Evolutionary conservation across 1,139 yeast genomes (phyloP).

Genomic region (Saccharomycopsis hybrid): DNA sequence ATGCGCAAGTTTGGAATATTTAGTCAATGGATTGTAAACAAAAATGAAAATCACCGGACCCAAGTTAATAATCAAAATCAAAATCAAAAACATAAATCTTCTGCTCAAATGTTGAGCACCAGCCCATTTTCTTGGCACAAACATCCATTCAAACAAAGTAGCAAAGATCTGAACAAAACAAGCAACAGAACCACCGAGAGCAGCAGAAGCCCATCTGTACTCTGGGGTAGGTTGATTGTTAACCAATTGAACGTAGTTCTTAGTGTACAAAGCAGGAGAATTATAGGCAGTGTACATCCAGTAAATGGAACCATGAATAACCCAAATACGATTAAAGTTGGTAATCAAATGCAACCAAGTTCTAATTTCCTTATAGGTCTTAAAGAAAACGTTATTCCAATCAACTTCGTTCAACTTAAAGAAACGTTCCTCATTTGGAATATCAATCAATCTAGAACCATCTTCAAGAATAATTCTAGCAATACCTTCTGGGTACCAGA

Average conservation of each 20-base stretch:
- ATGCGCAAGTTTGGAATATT: constrained; percentile 67
- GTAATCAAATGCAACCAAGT: constrained; percentile 96
- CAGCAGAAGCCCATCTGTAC: constrained; percentile 87
- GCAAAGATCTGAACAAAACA: constrained; percentile 76
- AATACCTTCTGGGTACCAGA: constrained; percentile 99
- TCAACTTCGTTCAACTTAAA: constrained; percentile 85
- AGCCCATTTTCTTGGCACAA: constrained; percentile 97
- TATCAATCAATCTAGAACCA: constrained; percentile 84
- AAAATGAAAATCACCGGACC: constrained; percentile 85
- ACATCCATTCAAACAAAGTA: constrained; percentile 88
- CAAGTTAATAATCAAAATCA: constrained; percentile 65
- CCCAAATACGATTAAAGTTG: constrained; percentile 97
- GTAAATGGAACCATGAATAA: constrained; percentile 79
- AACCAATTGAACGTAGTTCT: constrained; percentile 72
- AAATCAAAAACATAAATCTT: constrained; percentile 68
- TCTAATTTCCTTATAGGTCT: constrained; percentile 93
- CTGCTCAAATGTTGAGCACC: constrained; percentile 97
- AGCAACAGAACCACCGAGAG: constrained; percentile 90
- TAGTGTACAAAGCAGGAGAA: constrained; percentile 86
- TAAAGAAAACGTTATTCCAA: constrained; percentile 91
- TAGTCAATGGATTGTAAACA: constrained; percentile 68
- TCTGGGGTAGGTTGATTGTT: constrained; percentile 84
- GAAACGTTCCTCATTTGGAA: constrained; percentile 86
- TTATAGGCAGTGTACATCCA: constrained; percentile 95
- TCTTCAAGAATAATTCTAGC: constrained; percentile 87